phyloP scores from a whole-genome alignment of 257 asterid genomes.

The Fraxinus excelsior region DNA sequence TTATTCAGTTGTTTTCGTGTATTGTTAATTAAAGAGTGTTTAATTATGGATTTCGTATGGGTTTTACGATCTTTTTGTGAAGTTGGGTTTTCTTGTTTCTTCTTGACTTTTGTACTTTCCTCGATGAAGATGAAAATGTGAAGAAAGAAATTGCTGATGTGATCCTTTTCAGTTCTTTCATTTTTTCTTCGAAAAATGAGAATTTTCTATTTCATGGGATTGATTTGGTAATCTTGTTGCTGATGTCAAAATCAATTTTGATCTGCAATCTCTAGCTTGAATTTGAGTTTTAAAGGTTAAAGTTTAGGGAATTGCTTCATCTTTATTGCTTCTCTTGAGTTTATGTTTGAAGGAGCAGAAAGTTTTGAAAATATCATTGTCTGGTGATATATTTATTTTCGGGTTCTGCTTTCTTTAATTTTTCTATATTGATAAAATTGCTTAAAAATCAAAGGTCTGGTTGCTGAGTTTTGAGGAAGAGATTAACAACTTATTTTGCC shows the following conservation, averaged over 20 bases:
- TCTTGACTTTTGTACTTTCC: slow-evolving; percentile 8
- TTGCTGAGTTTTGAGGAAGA: background rate
- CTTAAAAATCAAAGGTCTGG: background rate
- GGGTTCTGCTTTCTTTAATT: background rate
- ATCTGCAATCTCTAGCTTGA: slow-evolving; percentile 7
- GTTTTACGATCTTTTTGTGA: background rate
- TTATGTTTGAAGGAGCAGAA: background rate
- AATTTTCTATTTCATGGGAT: background rate
- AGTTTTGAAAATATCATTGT: slow-evolving; percentile 15
- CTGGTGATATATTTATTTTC: background rate
- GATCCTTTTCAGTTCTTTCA: slow-evolving; percentile 9
- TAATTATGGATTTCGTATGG: slow-evolving; percentile 11
- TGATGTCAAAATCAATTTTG: slow-evolving; percentile 1
- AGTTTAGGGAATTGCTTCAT: slow-evolving; percentile 4
- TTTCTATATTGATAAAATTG: background rate
- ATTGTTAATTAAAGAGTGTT: background rate
- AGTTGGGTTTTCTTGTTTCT: background rate
- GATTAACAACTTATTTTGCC: background rate
- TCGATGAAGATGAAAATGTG: background rate
- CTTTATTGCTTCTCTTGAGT: slow-evolving; percentile 6
- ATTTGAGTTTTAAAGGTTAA: background rate
- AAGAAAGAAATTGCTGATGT: slow-evolving; percentile 3
- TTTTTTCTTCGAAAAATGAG: background rate
- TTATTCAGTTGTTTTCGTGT: background rate
- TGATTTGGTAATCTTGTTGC: background rate